Base-by-base conservation (phyloP, 2,329 filamentous ascomycete species). In the Arthrocladium fulminans region DNA sequence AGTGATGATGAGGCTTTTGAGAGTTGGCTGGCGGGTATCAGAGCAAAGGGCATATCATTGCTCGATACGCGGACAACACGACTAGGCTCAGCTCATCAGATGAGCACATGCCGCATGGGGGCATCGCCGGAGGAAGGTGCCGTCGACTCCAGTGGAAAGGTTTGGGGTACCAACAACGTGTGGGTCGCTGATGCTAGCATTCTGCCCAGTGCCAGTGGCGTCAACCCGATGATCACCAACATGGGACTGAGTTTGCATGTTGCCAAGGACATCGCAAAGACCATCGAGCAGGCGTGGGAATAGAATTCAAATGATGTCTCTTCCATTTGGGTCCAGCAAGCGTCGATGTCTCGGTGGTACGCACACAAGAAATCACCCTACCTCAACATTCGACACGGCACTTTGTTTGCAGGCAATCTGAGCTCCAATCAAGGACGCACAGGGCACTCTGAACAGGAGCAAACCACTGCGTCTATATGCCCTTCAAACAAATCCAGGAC, bases 1-100 rank as follows among this genome's bases (percentile, higher is more conserved):
- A 48, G 41, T 55, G 80, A 79, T 56, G 73, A 81, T 50, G 55
- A 65, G 0, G 66, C 63, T 1, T 77, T 83, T 61, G 67, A 75
- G 48, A 59, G 63, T 1, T 83, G 79, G 79, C 67, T 81, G 15
- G 61, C 65, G 0, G 64, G 72, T 46, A 53, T 81, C 23, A 66
- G 69, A 25, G 64, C 60, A 3, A 63, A 62, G 17, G 73, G 71
- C 1, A 67, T 78, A 9, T 35, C 25, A 4, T 22, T 45, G 2
- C 9, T 45, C 43, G 60, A 65, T 1, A 69, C 72, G 0, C 74
- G 76, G 41, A 66, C 65, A 9, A 63, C 57, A 2, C 50, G 61
- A 4, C 68, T 68, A 51, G 55, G 52, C 15, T 43, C 29, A 45
- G 72, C 72, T 1, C 72, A 75, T 53, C 72, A 74, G 59, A 74